phyloP scores from a whole-genome alignment of 305 asterid genomes.

The Stenogyne calaminthoides region DNA sequence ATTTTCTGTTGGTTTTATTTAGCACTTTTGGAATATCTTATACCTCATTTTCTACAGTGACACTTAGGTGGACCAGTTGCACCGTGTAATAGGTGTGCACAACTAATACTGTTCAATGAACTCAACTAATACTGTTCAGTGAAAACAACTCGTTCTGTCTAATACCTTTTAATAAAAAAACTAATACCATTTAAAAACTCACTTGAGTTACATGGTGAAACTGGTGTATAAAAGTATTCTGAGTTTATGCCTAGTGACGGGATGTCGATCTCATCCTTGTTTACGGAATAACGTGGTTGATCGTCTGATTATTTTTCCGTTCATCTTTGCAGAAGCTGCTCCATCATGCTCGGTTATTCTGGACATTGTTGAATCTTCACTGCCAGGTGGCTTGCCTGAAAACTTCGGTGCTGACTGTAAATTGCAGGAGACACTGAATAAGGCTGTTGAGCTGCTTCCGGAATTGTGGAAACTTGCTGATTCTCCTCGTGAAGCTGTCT shows the following conservation, averaged over 20 bases:
- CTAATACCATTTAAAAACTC: too few relatives aligned
- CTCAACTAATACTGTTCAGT: too few relatives aligned
- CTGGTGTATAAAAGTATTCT: too few relatives aligned
- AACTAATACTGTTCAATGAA: too few relatives aligned
- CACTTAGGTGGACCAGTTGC: too few relatives aligned
- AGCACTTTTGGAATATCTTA: slow-evolving; percentile 13
- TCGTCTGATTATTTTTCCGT: slow-evolving; percentile 40
- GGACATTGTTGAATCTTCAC: slow-evolving; percentile 90
- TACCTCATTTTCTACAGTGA: background rate
- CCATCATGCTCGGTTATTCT: slow-evolving; percentile 88
- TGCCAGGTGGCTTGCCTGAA: slow-evolving; percentile 93
- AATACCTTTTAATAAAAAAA: too few relatives aligned
- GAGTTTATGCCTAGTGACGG: background rate
- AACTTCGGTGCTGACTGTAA: slow-evolving; percentile 78
- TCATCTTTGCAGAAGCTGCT: slow-evolving; percentile 91
- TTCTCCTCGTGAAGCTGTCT: slow-evolving; percentile 65
- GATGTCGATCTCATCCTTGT: background rate
- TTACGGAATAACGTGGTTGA: slow-evolving; percentile 19
- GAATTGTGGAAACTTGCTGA: slow-evolving; percentile 80
- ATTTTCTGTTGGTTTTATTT: slow-evolving; percentile 4
- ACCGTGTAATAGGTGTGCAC: too few relatives aligned
- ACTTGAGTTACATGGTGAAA: too few relatives aligned
- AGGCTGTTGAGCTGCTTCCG: slow-evolving; percentile 89
- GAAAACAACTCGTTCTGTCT: too few relatives aligned
- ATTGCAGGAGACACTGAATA: slow-evolving; percentile 84